These are phyloP conservation scores for Pythium plurisporium DNA, from an alignment of 352 stramenopile genomes.

Conservation along the genomic window DNA sequence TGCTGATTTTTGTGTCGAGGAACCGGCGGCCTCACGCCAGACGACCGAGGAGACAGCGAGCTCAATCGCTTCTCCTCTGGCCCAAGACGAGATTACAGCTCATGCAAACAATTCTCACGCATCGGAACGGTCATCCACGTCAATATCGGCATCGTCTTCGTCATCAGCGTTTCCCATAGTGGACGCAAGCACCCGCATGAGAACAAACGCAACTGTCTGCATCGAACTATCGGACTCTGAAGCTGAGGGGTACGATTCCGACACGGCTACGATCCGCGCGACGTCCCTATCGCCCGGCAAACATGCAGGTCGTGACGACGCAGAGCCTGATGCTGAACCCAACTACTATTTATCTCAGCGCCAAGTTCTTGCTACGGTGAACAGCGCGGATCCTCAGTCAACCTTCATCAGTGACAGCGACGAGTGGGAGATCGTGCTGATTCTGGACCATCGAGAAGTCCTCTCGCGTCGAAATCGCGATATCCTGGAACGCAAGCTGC, in stretches of 20 bases:
- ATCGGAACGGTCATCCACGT: neutral
- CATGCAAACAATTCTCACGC: neutral
- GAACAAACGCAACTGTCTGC: slow-evolving; percentile 13
- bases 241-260: neutral
- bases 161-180: neutral
- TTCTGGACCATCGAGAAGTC: slow-evolving; percentile 82
- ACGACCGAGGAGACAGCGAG: neutral
- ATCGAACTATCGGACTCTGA: slow-evolving; percentile 49
- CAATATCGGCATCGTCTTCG: no score
- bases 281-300: slow-evolving; percentile 2
- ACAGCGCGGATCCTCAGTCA: neutral
- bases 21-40: neutral
- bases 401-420: slow-evolving; percentile 32
- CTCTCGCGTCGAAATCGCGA: slow-evolving; percentile 63
- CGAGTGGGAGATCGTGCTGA: slow-evolving; percentile 70
- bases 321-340: slow-evolving; percentile 8
- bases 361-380: neutral
- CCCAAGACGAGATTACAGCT: neutral
- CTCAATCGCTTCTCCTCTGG: neutral
- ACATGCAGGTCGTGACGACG: neutral
- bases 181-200: neutral
- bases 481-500: slow-evolving; percentile 76
- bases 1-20: slow-evolving; percentile 31
- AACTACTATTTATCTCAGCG: neutral
- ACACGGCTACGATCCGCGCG: slow-evolving; percentile 17